Conservation (phyloP, 2,329 filamentous ascomycete species). For the Claviceps maximensis region DNA sequence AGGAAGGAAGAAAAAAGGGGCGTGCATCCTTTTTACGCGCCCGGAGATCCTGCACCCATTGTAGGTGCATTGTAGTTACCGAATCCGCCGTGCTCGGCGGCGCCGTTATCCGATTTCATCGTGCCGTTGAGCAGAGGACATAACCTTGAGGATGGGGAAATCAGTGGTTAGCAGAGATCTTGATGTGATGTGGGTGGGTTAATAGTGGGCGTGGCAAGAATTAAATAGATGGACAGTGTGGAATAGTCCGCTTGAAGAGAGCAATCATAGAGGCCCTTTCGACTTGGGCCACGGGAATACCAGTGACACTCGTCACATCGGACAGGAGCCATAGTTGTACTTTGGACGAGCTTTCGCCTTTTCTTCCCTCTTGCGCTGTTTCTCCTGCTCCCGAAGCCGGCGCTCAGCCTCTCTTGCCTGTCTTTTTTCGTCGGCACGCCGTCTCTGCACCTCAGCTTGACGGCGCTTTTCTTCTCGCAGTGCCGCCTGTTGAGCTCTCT, state of each 20-base stretch:
- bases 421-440: slow-evolving; percentile 7
- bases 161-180: slow-evolving; percentile 8
- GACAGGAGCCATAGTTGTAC: slow-evolving; percentile 10
- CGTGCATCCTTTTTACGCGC: not conserved
- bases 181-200: not conserved
- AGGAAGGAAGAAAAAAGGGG: not conserved
- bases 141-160: slow-evolving; percentile 36
- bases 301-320: slow-evolving; percentile 9
- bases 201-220: too few species aligned
- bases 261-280: too few species aligned
- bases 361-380: slow-evolving; percentile 9
- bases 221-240: too few species aligned
- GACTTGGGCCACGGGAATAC: too few species aligned
- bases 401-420: slow-evolving; percentile 4
- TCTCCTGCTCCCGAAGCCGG: slow-evolving; percentile 7
- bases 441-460: slow-evolving; percentile 10
- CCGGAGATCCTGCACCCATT: slow-evolving; percentile 20
- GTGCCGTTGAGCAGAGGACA: slow-evolving; percentile 79
- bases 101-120: slow-evolving; percentile 47
- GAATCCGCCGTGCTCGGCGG: slow-evolving; percentile 45
- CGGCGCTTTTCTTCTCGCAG: slow-evolving; percentile 4
- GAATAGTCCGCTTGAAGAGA: too few species aligned
- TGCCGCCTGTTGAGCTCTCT: slow-evolving; percentile 7
- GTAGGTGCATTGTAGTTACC: slow-evolving; percentile 36
- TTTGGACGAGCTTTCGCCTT: slow-evolving; percentile 10